Base-by-base conservation (phyloP, 352 stramenopile genomes). In the Pythium oligandrum region DNA sequence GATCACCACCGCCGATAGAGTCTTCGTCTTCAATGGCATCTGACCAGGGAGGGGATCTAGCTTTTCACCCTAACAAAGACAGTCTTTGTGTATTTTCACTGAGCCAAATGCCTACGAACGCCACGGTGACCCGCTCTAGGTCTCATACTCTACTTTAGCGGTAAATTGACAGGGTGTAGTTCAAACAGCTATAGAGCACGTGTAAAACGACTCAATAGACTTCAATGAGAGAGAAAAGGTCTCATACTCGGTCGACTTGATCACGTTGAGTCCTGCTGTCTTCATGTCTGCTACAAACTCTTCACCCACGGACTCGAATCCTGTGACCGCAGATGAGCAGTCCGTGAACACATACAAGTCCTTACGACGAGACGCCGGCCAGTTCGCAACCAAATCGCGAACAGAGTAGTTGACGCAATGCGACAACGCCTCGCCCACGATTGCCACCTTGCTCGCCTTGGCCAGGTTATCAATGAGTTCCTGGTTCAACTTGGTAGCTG, bases 321-420 rank as follows among this genome's bases (percentile, higher is more conserved):
- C 78, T 2, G 69, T 55, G 12, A n/a, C n/a, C 36, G 71, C 50
- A 30, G 78, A 92, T 42, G 73, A 51, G 64, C 78, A 90, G 61
- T 90, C 78, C 4, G 73, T 83, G 52, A 96, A 55, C 30, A 96
- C 52, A n/a, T 90, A 71, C 46, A 94, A 55, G 58, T 91, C 70
- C 6, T 63, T 45, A 8, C 63, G 55, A 9, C 90, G 68, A 6
- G 83, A 64, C 31, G 67, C 66, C 0, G 87, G 78, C 89, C 86
- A 98, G 37, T 87, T 64, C 11, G 76, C 63, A 0, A 96, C 72
- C 40, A 98, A 78, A 59, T 98, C 93, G n/a, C 93, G 75, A 4
- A 97, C 66, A 2, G 95, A 97, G 70, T 97, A 98, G 65, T 98
- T 98, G 35, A 98, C 93, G 68, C 95, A 98, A 67, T 98, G 95